Evolutionary conservation across 2,329 filamentous ascomycete genomes (phyloP).

Genomic region (Ophiostoma tasmaniense): DNA sequence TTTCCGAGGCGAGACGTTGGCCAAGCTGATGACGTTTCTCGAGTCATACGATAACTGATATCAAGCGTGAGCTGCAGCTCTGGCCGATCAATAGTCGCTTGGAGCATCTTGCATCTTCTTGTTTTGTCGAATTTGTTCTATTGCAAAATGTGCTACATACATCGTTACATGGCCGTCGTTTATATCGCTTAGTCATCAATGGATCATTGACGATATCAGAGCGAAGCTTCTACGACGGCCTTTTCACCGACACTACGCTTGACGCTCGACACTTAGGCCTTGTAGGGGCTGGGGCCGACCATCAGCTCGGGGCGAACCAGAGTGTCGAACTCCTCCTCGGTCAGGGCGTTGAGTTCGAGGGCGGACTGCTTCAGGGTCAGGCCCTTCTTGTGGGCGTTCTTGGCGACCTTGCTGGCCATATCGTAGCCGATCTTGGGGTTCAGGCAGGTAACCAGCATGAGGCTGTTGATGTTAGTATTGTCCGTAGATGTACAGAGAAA

Average conservation of each 20-base stretch:
- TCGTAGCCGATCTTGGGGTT: constrained; percentile 97
- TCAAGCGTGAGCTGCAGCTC: too few relatives aligned
- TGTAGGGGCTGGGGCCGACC: constrained; percentile 68
- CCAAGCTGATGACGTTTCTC: constrained; percentile 7
- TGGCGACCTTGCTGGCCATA: constrained; percentile 93
- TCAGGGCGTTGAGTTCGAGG: constrained; percentile 84
- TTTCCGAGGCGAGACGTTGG: constrained; percentile 9
- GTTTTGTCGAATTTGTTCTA: not conserved
- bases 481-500: not conserved
- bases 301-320: constrained; percentile 91
- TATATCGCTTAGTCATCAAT: not conserved
- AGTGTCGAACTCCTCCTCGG: constrained; percentile 79
- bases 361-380: constrained; percentile 88
- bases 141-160: constrained; percentile 14
- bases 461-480: constrained; percentile 39
- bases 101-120: too few relatives aligned
- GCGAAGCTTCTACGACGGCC: not conserved
- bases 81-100: too few relatives aligned
- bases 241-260: not conserved
- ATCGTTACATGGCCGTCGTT: constrained; percentile 10
- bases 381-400: constrained; percentile 98
- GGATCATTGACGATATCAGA: not conserved
- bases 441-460: constrained; percentile 97
- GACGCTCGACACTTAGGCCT: constrained; percentile 26
- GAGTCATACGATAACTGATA: not conserved